Percentiles rank a stretch among this genome's conserved stretches.
Conservation (phyloP, 2,329 filamentous ascomycete species). For the Aureobasidium sp. region DNA sequence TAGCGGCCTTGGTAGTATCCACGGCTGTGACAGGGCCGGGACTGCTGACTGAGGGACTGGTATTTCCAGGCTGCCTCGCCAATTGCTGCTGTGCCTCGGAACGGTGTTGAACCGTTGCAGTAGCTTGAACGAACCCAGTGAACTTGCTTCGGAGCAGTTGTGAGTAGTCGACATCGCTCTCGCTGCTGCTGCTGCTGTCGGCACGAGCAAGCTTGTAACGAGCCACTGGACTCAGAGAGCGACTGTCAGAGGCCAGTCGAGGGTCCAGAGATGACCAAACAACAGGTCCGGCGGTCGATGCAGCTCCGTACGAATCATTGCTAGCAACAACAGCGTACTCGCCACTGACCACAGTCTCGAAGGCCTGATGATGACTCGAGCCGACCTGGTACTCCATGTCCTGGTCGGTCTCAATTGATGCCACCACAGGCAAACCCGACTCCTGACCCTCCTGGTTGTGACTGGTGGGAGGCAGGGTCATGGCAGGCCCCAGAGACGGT, state of each 20-base stretch:
- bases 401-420: slow-evolving; percentile 1
- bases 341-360: not conserved
- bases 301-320: not conserved
- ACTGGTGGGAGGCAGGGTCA: not conserved
- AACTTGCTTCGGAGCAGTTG: not conserved
- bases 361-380: not conserved
- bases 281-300: slow-evolving; percentile 2
- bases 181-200: slow-evolving; percentile 3
- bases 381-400: not conserved
- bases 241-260: not conserved
- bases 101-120: not conserved
- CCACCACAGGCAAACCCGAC: not conserved
- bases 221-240: not conserved
- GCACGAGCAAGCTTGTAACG: slow-evolving; percentile 7
- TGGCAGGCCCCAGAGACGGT: not conserved
- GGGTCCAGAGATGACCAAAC: slow-evolving; percentile 3
- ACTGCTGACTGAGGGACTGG: not conserved
- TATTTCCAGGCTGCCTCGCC: slow-evolving; percentile 8
- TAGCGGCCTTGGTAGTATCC: not conserved
- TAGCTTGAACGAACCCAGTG: not conserved
- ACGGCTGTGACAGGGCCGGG: not conserved
- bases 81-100: slow-evolving; percentile 1
- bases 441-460: slow-evolving; percentile 1
- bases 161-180: not conserved
- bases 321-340: slow-evolving; percentile 3